Base-by-base conservation (phyloP, 129 eudicot species). In the Dittrichia graveolens region DNA sequence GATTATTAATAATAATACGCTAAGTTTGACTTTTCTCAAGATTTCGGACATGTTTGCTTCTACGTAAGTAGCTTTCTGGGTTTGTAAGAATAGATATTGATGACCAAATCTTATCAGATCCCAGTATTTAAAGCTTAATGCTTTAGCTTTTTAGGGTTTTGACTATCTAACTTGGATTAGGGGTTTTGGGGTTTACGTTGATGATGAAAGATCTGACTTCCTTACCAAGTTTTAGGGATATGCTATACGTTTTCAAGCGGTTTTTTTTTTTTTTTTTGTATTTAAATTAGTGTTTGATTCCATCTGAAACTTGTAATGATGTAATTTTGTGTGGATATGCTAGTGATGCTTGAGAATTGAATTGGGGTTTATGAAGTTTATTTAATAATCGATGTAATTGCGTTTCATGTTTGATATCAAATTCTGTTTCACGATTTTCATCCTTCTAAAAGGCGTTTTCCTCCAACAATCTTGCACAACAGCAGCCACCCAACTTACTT, bases 141-240 rank as follows among this genome's bases (percentile, higher is more conserved):
- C 34, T 70, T 61, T 61, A 16, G 65, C 6, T 59, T 58, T 76
- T 39, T 66, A 67, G 76, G 71, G 65, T 34, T 60, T 69, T 77
- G 56, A 70, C 48, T 61, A 41, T 60, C 16, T 47, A 45, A 31
- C 38, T 72, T 60, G 40, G 59, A 43, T 75, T 75, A 47, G 75
- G 54, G 75, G 69, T 76, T 76, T 68, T 69, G 44, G 64, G 71
- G 65, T 64, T 64, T 64, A 58, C 48, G 46, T 8, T 55, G 79
- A 53, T 40, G 65, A 13, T 55, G 52, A 69, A 69, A 77, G 81
- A 78, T 78, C 77, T 78, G 73, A 71, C 67, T 15, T 78, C 37
- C 12, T 42, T 49, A 11, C 60, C 31, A 14, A 55, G 42, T 52
- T 61, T 34, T 77, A 52, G 24, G 15, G 45, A 43, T 39, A 57